Percentiles rank a stretch among this genome's conserved stretches.
These are phyloP conservation scores for Theobroma grandiflorum DNA, from an alignment of 441 rosid genomes.

Conservation along the genomic window DNA sequence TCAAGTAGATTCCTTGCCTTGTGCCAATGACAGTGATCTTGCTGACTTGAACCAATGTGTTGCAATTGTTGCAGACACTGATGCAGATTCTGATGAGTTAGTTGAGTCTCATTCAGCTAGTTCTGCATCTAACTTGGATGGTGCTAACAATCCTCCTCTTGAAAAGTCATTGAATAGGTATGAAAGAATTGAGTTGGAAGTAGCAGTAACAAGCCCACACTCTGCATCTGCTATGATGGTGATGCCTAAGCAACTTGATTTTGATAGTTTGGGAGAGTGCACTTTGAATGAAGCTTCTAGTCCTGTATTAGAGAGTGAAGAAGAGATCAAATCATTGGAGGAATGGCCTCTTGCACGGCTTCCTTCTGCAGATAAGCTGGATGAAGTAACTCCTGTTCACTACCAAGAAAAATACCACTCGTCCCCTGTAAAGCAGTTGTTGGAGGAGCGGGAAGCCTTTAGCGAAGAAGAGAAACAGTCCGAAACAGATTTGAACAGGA, in stretches of 20 bases:
- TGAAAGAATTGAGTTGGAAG: conserved; percentile 33
- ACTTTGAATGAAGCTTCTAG: conserved; percentile 37
- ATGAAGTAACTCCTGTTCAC: conserved; percentile 37
- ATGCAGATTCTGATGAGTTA: conserved; percentile 21
- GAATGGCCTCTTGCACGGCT: conserved; percentile 32
- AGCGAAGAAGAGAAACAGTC: conserved; percentile 38
- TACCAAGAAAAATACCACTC: conserved; percentile 37
- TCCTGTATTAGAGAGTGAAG: conserved; percentile 34
- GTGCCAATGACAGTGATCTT: conserved; percentile 26
- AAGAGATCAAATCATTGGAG: conserved; percentile 33
- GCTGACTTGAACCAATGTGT: conserved; percentile 29
- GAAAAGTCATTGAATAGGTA: conserved; percentile 19
- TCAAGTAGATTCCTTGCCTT: conserved; percentile 31
- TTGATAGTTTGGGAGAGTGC: conserved; percentile 50
- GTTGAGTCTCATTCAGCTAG: conserved; percentile 37
- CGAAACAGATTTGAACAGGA: conserved; percentile 37
- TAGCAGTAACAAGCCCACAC: conserved; percentile 35
- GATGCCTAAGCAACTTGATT: conserved; percentile 56
- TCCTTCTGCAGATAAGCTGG: conserved; percentile 34
- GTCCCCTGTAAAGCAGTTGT: conserved; percentile 31
- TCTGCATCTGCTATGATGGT: conserved; percentile 40
- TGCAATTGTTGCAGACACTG: conserved; percentile 27
- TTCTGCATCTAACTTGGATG: conserved; percentile 38
- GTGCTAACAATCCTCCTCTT: conserved; percentile 15
- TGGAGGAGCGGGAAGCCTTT: conserved; percentile 35